Evolutionary conservation across 768 basidiomycete genomes (phyloP), one percentile per base, ranked within the genome.

Genomic region (Kwoniella botswanensis): DNA sequence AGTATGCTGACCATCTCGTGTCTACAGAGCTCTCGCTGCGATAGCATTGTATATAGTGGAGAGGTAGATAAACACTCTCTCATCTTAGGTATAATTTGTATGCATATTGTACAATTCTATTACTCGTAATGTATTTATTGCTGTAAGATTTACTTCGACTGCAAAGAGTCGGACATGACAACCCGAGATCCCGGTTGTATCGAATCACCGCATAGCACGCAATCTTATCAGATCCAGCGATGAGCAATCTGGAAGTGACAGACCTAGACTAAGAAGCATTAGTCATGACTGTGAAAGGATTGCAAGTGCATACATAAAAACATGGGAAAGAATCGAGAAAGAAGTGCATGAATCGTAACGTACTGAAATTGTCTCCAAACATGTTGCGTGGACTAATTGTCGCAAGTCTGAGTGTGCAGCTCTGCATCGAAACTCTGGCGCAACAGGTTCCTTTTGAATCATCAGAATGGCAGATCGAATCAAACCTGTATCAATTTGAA

Each of bases 21-120:
- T 42, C 18, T 44, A 42, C 9, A 61, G 72, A 18, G 74, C 71
- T 17, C 57, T 77, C 15, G 76, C 76, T 3, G 76, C 74, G 18
- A 73, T 75, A 12, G 73, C 64, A 2, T 53, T 77, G 43, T 69
- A 66, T 35, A 56, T 68, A 15, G 35, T 58, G 35, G 66, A 69
- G 59, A 29, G 35, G 50, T 72, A 59, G 42, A 61, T 44, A 1
- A 17, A 22, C 6, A 35, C 4, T 58, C 17, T 26, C 24, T 12
- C 4, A 22, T 12, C 24, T 24, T 2, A 21, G 22, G 12, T 3
- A 52, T 52, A 3, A 52, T 15, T 15, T 59, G 57, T 41, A 59
- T 59, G 22, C 57, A 59, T 59, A 41, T 7, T 35, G 22, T 59
- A 22, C 41, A 41, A 29, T 29, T 29, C 5, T 13, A 13, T 1